A percentile compares a stretch with the other conserved stretches of the same genome.
phyloP scores from a whole-genome alignment of 495 filamentous ascomycete species.

The Hypoxylon fragiforme region DNA sequence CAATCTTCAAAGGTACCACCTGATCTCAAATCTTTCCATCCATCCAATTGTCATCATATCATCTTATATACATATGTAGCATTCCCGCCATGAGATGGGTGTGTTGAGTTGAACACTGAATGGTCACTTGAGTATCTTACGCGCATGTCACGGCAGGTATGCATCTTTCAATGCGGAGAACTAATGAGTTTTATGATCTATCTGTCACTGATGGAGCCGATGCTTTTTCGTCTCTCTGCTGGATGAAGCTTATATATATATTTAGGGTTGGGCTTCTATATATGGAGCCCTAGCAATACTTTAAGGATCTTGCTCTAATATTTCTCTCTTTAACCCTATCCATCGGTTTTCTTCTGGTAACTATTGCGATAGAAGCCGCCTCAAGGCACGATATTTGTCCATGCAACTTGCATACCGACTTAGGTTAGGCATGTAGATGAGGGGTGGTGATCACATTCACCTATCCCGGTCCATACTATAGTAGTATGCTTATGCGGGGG shows the following conservation, averaged over 20 bases:
- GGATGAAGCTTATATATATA: too few relatives aligned
- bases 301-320: too few relatives aligned
- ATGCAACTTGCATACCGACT: too few relatives aligned
- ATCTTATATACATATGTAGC: background rate
- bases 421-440: too few relatives aligned
- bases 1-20: constrained; percentile 7
- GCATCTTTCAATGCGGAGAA: constrained; percentile 7
- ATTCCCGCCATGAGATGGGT: background rate
- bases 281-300: too few relatives aligned
- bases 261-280: too few relatives aligned
- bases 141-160: constrained; percentile 11
- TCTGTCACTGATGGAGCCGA: background rate
- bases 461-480: background rate
- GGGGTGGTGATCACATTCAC: too few relatives aligned
- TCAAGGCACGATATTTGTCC: too few relatives aligned
- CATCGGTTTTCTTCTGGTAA: too few relatives aligned
- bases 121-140: constrained; percentile 4
- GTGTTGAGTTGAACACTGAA: background rate
- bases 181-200: constrained; percentile 12
- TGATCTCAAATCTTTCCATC: constrained; percentile 14
- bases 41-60: background rate
- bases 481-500: constrained; percentile 6
- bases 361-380: too few relatives aligned
- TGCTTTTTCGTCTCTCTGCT: background rate
- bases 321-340: too few relatives aligned